Evolutionary conservation across 306 rosid species (phyloP).

Genomic region (Astragalus membranaceus): DNA sequence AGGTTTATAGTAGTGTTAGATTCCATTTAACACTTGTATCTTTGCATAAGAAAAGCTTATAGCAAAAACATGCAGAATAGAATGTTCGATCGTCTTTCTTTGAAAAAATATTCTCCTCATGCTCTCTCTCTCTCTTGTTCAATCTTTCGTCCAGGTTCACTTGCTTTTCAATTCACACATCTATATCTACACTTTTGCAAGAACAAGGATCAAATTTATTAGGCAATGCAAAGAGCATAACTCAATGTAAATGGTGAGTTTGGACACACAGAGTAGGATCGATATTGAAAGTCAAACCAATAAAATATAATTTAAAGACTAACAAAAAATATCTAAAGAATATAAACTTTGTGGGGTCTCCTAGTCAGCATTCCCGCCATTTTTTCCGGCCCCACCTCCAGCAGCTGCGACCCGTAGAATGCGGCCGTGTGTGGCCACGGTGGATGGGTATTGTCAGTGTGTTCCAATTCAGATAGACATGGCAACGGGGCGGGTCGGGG

Average conservation of each 20-base stretch:
- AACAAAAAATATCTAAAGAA: no score
- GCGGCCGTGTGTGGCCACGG: no score
- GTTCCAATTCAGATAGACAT: no score
- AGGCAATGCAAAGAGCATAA: background rate
- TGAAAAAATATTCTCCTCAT: background rate
- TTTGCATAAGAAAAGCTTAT: background rate
- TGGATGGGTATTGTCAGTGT: no score
- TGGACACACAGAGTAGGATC: background rate
- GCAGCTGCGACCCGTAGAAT: no score
- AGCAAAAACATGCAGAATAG: background rate
- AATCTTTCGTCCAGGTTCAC: slow-evolving; percentile 28
- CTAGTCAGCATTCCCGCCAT: no score
- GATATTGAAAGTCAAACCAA: background rate
- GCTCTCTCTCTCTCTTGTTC: background rate
- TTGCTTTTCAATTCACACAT: background rate
- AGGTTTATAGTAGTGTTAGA: no score
- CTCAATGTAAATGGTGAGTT: background rate
- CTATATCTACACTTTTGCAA: background rate
- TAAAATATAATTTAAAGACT: background rate
- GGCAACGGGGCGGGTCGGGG: no score
- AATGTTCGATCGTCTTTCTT: background rate
- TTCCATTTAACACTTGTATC: background rate
- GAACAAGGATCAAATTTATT: background rate
- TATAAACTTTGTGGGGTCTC: no score
- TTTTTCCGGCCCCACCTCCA: no score